Conservation (phyloP, 805 yeast genomes). For the Sugiyamaella qingdaonensis region DNA sequence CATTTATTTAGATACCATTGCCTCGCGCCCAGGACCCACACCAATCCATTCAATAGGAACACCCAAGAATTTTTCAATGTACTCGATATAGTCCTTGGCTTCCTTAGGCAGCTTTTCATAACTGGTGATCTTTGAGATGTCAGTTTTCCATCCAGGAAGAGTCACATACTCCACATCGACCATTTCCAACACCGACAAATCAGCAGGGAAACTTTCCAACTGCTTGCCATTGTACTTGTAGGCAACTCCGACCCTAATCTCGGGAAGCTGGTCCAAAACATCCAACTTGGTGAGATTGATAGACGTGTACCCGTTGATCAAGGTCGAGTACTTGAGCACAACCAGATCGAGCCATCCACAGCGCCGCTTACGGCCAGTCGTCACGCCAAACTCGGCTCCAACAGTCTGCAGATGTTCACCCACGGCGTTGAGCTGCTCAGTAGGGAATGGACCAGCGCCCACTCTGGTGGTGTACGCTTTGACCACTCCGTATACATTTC, state of each 20-base stretch:
- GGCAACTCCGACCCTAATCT: conserved; percentile 81
- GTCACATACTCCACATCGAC: conserved; percentile 91
- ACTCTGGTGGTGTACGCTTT: conserved; percentile 98
- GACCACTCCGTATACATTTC: conserved; percentile 88
- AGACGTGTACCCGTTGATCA: conserved; percentile 92
- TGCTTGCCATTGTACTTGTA: conserved; percentile 76
- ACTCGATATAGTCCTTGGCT: conserved; percentile 79
- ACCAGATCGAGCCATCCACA: conserved; percentile 99
- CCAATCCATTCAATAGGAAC: conserved; percentile 97
- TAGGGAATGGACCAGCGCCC: conserved; percentile 99
- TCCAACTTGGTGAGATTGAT: conserved; percentile 93
- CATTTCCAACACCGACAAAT: conserved; percentile 70
- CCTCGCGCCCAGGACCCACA: conserved; percentile 95
- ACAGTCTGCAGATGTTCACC: conserved; percentile 87
- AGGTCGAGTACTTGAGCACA: conserved; percentile 83
- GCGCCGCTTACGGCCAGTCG: conserved; percentile 98
- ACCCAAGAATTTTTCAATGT: conserved; percentile 75
- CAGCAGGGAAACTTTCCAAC: conserved; percentile 86
- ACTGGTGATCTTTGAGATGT: conserved; percentile 64
- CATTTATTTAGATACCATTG: conserved; percentile 62
- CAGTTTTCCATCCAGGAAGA: conserved; percentile 90
- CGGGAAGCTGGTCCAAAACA: conserved; percentile 85
- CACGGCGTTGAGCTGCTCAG: conserved; percentile 83
- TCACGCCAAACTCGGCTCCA: conserved; percentile 96
- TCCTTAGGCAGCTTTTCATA: conserved; percentile 82